Base-by-base conservation (phyloP, 805 yeast species). In the Saccharomycopsis olivae region DNA sequence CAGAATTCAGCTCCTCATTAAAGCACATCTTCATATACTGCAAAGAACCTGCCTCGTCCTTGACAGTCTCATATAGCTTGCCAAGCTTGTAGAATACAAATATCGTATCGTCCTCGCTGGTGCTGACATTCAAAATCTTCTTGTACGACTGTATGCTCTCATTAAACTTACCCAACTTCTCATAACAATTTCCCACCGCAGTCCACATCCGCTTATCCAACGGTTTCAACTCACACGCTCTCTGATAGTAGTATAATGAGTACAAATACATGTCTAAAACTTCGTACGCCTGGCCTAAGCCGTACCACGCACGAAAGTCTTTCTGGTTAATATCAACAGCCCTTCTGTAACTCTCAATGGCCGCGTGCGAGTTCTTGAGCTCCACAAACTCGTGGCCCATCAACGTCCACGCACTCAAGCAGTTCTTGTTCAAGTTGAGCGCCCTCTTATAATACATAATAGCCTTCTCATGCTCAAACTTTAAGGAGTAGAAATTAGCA, bases 301-400 rank as follows among this genome's bases (percentile, higher is more conserved):
- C 98, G 58, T 89, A 92, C 99, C 98, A 92, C 0, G 97, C 97
- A 38, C 95, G 66, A 57, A 83, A 94, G 56, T 92, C 98, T 53
- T 82, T 79, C 33, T 77, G 71, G 53, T 84, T 85, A 2, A 88
- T 78, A 55, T 87, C 96, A 1, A 88, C 89, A 0, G 97, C 99
- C 33, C 95, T 64, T 49, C 97, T 64, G 55, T 92, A 92, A 43
- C 94, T 78, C 62, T 89, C 96, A 40, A 92, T 92, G 1, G 98
- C 98, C 1, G 97, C 97, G 58, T 92, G 95, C 1, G 95, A 81
- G 60, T 92, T 92, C 54, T 89, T 88, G 51, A 92, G 68, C 57
- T 92, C 99, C 13, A 92, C 94, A 62, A 85, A 92, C 61, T 92
- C 99, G 59, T 92, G 99, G 9, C 99, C 99, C 96, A 92, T 87